Evolutionary conservation across 306 rosid species (phyloP).

Genomic region (Benincasa hispida): DNA sequence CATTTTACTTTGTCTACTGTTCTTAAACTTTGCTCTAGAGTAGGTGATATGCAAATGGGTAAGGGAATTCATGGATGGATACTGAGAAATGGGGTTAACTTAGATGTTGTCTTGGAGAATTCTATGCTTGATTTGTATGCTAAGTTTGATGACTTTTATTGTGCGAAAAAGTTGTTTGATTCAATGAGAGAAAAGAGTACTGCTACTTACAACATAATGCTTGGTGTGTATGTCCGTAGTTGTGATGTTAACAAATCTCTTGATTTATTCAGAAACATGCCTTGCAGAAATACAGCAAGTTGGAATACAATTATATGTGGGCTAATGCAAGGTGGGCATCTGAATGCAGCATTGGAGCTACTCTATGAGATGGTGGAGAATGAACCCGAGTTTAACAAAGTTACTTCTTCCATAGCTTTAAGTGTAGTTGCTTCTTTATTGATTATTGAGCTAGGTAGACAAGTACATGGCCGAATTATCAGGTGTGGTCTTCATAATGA

Average conservation of each 20-base stretch:
- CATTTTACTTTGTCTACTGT: constrained; percentile 56
- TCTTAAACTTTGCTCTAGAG: constrained; percentile 45
- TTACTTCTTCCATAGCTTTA: constrained; percentile 58
- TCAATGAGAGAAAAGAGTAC: constrained; percentile 33
- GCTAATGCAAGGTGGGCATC: constrained; percentile 46
- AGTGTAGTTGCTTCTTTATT: constrained; percentile 58
- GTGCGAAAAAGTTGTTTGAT: constrained; percentile 42
- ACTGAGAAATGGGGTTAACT: constrained; percentile 40
- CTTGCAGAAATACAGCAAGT: constrained; percentile 55
- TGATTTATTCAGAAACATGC: constrained; percentile 43
- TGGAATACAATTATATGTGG: constrained; percentile 80
- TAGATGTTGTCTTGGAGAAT: constrained; percentile 60
- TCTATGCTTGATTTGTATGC: constrained; percentile 64
- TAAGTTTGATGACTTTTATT: constrained; percentile 44
- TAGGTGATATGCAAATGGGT: constrained; percentile 32
- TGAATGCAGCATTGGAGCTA: constrained; percentile 36
- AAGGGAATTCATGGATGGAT: constrained; percentile 77
- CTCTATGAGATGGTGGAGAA: constrained; percentile 47
- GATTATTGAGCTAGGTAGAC: constrained; percentile 53
- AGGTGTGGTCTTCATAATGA: constrained; percentile 31
- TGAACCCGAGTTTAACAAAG: constrained; percentile 30
- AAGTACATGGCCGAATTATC: constrained; percentile 52
- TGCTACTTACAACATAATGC: constrained; percentile 65
- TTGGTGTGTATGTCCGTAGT: constrained; percentile 35
- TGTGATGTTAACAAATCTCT: constrained; percentile 53